Evolutionary conservation across 495 filamentous ascomycete species (phyloP).

Genomic region (Hypoxylon trugodes): DNA sequence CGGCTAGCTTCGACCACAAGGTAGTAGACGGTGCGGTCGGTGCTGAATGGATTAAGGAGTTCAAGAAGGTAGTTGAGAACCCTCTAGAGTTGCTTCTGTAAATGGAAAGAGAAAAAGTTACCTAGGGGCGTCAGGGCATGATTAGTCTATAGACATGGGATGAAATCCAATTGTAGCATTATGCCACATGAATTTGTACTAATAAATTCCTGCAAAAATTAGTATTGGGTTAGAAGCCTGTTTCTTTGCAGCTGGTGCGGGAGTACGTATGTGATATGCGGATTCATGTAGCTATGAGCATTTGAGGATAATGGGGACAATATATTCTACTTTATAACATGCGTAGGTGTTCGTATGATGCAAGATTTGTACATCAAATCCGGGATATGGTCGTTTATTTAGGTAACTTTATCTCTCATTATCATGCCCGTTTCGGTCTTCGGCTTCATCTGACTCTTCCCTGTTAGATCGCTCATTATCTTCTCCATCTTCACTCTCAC

Average conservation of each 20-base stretch:
- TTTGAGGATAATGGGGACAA: too few relatives aligned
- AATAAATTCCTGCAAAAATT: constrained; percentile 36
- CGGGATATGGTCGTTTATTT: background rate
- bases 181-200: constrained; percentile 46
- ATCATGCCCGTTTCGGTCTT: constrained; percentile 15
- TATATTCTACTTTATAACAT: too few relatives aligned
- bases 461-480: constrained; percentile 3
- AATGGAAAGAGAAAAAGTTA: constrained; percentile 21
- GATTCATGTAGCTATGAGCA: background rate
- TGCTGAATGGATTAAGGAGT: constrained; percentile 94
- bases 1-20: constrained; percentile 97
- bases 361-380: too few relatives aligned
- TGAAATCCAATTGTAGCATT: constrained; percentile 44
- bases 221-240: constrained; percentile 1
- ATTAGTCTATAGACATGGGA: constrained; percentile 45
- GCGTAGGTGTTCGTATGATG: too few relatives aligned
- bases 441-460: constrained; percentile 14
- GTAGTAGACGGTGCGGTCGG: constrained; percentile 89
- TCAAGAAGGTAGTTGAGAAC: constrained; percentile 98
- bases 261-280: background rate
- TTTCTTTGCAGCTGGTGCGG: background rate
- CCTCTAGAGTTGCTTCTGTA: constrained; percentile 93
- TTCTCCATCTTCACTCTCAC: background rate
- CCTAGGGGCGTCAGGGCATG: constrained; percentile 45
- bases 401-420: constrained; percentile 13